Conservation (phyloP, 768 basidiomycete species). For the Lactarius akahatsu region DNA sequence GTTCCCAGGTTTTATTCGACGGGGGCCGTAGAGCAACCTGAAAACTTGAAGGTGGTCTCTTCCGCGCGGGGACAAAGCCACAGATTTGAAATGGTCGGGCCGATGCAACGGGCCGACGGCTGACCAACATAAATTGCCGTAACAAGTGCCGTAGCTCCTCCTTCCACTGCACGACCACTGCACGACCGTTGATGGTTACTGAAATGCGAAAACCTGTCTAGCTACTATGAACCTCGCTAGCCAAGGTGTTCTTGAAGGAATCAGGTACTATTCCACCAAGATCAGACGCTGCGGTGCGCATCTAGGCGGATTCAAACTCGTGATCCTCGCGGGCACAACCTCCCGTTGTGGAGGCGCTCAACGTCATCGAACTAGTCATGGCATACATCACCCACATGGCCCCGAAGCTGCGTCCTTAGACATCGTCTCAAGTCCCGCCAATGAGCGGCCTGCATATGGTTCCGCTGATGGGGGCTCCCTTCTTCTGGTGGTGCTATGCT, state of each 20-base stretch:
- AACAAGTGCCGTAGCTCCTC: slow-evolving; percentile 8
- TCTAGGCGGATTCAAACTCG: not conserved
- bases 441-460: not conserved
- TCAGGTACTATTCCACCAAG: not conserved
- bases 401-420: not conserved
- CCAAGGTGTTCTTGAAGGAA: not conserved
- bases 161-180: not conserved
- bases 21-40: no score
- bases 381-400: not conserved
- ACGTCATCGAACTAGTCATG: not conserved
- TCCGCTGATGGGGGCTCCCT: not conserved
- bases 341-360: not conserved
- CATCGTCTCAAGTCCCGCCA: not conserved
- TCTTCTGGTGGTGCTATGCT: not conserved
- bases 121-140: no score
- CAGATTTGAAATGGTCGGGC: no score
- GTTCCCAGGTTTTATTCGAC: no score
- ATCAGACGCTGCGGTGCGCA: not conserved
- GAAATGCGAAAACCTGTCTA: no score
- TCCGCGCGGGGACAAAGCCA: no score
- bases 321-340: not conserved
- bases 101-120: no score
- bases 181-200: not conserved
- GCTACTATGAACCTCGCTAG: not conserved
- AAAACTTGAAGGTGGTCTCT: no score